A percentile compares a stretch with the other conserved stretches of the same genome.
Evolutionary conservation across 441 rosid genomes (phyloP).

Genomic region (Adansonia madagascariensis): DNA sequence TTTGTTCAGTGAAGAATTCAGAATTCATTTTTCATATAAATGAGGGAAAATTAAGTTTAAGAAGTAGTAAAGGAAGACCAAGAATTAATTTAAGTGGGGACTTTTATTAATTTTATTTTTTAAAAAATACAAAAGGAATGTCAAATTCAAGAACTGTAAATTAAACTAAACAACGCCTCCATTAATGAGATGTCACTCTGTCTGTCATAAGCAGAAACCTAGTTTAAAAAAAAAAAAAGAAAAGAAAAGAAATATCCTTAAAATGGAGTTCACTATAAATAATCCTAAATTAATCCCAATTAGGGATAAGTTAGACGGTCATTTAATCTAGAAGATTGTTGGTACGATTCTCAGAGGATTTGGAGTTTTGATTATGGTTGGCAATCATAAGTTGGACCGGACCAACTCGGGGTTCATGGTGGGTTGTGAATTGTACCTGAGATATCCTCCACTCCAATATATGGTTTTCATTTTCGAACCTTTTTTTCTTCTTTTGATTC

Average conservation of each 20-base stretch:
- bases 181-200: slow-evolving; percentile 13
- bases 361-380: slow-evolving; percentile 6
- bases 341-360: slow-evolving; percentile 16
- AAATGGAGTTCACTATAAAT: not conserved
- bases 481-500: slow-evolving; percentile 1
- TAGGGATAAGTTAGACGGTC: slow-evolving; percentile 18
- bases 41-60: not conserved
- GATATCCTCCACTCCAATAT: slow-evolving; percentile 32
- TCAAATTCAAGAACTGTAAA: slow-evolving; percentile 1
- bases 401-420: slow-evolving; percentile 34
- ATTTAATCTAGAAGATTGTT: slow-evolving; percentile 17
- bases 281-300: slow-evolving; percentile 4
- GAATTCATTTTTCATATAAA: not conserved
- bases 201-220: slow-evolving; percentile 27
- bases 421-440: slow-evolving; percentile 39
- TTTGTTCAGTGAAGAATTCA: slow-evolving; percentile 24
- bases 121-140: not conserved
- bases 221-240: not conserved
- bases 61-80: not conserved
- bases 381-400: slow-evolving; percentile 40
- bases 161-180: not conserved
- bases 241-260: not conserved
- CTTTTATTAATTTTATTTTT: not conserved
- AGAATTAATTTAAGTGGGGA: slow-evolving; percentile 2
- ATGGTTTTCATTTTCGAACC: not conserved